A percentile compares a stretch with the other conserved stretches of the same genome.
Conservation (phyloP, 768 basidiomycete genomes). For the Leucosporidium yakuticum region DNA sequence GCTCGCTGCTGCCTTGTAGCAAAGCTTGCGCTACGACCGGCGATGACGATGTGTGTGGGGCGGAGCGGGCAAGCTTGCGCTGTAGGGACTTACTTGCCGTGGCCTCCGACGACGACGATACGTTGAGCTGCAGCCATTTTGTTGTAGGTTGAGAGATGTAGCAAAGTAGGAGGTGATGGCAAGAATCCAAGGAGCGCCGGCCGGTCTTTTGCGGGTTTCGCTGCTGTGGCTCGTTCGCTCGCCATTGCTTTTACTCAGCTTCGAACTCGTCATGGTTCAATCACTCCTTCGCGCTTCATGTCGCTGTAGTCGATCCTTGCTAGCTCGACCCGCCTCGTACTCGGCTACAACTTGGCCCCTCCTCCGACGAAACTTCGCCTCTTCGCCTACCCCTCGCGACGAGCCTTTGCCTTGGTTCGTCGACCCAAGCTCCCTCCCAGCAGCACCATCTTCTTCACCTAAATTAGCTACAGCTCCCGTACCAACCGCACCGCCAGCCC, state of each 20-base stretch:
- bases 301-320: no score
- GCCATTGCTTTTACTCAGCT: no score
- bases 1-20: no score
- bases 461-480: constrained; percentile 17
- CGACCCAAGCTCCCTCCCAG: constrained; percentile 10
- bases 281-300: no score
- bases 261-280: no score
- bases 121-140: not conserved
- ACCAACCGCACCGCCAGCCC: constrained; percentile 23
- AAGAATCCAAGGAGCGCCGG: no score
- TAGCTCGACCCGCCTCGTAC: no score
- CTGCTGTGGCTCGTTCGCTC: no score
- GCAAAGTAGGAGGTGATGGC: no score
- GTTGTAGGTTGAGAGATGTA: no score
- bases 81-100: constrained; percentile 20
- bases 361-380: not conserved
- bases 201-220: no score
- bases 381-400: not conserved
- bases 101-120: constrained; percentile 33
- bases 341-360: not conserved
- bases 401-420: constrained; percentile 31
- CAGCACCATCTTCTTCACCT: not conserved
- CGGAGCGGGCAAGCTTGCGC: not conserved
- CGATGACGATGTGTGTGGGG: not conserved
- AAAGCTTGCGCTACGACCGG: no score